These are phyloP conservation scores for Trapa incisa DNA, from an alignment of 345 rosid species.

Conservation along the genomic window DNA sequence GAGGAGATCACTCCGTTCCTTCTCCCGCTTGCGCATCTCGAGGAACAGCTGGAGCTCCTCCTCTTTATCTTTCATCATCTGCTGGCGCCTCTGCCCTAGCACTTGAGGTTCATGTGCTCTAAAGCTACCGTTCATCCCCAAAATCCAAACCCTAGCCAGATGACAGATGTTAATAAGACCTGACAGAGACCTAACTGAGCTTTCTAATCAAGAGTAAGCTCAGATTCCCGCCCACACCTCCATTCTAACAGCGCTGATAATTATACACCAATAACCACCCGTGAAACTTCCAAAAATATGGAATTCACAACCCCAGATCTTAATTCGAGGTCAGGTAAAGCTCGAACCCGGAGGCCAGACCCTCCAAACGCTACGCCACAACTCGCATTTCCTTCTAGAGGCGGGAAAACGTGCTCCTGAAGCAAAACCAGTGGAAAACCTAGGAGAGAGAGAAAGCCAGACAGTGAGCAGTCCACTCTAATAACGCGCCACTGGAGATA, in stretches of 20 bases:
- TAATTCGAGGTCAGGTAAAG: neutral
- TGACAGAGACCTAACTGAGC: constrained; percentile 16
- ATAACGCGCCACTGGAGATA: neutral
- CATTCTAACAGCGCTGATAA: constrained; percentile 9
- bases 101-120: constrained; percentile 67
- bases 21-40: constrained; percentile 87
- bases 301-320: constrained; percentile 6
- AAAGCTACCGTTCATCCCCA: constrained; percentile 82
- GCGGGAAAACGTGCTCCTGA: neutral
- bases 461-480: neutral
- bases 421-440: constrained; percentile 7
- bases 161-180: neutral
- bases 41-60: constrained; percentile 87
- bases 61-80: constrained; percentile 79
- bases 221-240: constrained; percentile 25
- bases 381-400: neutral
- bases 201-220: neutral
- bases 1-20: constrained; percentile 56
- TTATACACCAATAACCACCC: constrained; percentile 12
- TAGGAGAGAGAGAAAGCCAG: constrained; percentile 8
- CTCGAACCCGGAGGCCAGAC: neutral
- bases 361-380: neutral
- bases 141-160: constrained; percentile 7
- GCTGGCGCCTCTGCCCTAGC: constrained; percentile 74
- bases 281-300: no score